A percentile compares a stretch with the other conserved stretches of the same genome.
Conservation (phyloP, 192 early-diverging fungal genomes). For the Podila horticola region DNA sequence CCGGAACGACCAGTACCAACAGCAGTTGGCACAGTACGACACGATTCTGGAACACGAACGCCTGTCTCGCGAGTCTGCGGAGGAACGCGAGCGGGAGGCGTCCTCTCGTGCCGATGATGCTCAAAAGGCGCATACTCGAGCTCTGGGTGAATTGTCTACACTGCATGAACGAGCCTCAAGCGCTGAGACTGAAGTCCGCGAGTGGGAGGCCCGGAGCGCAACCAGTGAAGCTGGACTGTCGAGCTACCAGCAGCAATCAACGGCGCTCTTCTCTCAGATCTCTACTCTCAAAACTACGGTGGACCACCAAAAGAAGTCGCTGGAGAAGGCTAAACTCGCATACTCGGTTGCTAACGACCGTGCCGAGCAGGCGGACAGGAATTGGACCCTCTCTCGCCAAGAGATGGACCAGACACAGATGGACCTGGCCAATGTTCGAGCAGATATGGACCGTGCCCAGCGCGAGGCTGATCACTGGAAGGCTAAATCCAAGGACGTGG, state of each 20-base stretch:
- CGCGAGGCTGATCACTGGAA: conserved; percentile 50
- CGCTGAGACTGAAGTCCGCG: conserved; percentile 55
- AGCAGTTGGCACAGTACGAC: conserved; percentile 55
- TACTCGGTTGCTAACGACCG: conserved; percentile 51
- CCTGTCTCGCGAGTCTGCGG: conserved; percentile 52
- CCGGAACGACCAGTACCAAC: conserved; percentile 51
- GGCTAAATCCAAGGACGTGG: conserved; percentile 49
- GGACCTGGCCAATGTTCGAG: conserved; percentile 35
- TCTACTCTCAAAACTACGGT: conserved; percentile 48
- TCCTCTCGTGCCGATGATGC: conserved; percentile 60
- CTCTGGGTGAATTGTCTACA: conserved; percentile 53
- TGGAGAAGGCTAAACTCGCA: conserved; percentile 55
- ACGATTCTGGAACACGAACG: conserved; percentile 59
- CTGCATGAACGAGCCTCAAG: conserved; percentile 53
- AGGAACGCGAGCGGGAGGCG: conserved; percentile 57
- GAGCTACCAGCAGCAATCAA: conserved; percentile 40
- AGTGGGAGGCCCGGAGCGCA: conserved; percentile 40
- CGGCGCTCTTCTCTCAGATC: conserved; percentile 33
- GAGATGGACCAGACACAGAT: conserved; percentile 49
- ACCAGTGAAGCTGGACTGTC: conserved; percentile 47
- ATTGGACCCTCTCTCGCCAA: conserved; percentile 54
- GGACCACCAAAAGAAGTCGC: conserved; percentile 55
- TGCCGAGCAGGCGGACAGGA: conserved; percentile 48
- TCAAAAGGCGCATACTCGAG: conserved; percentile 59
- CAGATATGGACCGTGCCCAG: conserved; percentile 51